Conservation (phyloP, 73 alveolate genomes). For the Stentor coeruleus region DNA sequence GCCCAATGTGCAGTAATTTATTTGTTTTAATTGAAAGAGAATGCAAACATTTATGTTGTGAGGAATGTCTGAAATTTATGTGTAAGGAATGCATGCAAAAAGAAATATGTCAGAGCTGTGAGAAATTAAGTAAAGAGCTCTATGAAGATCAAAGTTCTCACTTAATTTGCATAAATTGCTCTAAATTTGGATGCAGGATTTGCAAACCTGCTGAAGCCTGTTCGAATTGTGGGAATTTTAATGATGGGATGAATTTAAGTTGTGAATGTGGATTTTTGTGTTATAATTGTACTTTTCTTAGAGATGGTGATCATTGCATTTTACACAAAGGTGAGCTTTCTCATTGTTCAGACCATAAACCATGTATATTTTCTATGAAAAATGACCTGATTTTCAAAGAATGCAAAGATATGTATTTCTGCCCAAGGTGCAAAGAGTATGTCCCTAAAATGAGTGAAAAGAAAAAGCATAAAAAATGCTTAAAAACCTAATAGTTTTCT, state of each 20-base stretch:
- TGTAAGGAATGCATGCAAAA: too few relatives aligned
- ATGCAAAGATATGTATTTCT: neutral
- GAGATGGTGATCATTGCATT: neutral
- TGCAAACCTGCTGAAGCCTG: neutral
- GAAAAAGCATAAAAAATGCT: conserved; percentile 20
- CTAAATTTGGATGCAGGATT: neutral
- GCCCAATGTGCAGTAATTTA: too few relatives aligned
- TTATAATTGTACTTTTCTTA: neutral
- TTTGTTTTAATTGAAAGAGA: too few relatives aligned
- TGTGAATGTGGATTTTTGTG: neutral
- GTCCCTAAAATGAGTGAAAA: neutral
- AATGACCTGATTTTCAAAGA: neutral
- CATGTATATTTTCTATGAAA: neutral
- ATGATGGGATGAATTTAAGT: neutral
- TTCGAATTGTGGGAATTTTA: neutral
- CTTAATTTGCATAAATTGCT: neutral
- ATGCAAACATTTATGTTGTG: too few relatives aligned
- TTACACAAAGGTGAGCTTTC: neutral
- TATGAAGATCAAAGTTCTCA: too few relatives aligned
- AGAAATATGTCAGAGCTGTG: too few relatives aligned
- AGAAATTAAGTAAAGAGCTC: too few relatives aligned
- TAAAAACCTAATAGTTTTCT: too few relatives aligned
- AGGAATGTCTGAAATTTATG: too few relatives aligned
- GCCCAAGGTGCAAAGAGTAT: neutral
- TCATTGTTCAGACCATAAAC: neutral